Conservation (phyloP, 73 alveolate genomes). For the Tetrahymena malaccensis region DNA sequence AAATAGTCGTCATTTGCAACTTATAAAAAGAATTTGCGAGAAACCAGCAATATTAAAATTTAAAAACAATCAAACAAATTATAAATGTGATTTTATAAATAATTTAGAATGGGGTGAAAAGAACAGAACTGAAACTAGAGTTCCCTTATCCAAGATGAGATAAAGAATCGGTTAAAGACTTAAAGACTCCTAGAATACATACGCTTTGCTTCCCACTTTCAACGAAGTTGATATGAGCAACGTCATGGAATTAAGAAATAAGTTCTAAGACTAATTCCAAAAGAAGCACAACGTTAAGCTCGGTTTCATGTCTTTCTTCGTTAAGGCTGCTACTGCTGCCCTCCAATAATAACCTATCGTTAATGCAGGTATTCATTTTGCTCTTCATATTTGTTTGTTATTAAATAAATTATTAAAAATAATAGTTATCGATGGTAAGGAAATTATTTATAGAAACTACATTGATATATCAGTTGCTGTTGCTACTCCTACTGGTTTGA, state of each 20-base stretch:
- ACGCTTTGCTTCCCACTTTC: conserved; percentile 79
- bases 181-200: conserved; percentile 80
- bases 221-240: conserved; percentile 80
- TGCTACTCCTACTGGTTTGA: conserved; percentile 89
- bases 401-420: background rate
- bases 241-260: conserved; percentile 75
- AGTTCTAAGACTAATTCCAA: conserved; percentile 60
- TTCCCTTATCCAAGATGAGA: conserved; percentile 82
- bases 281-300: conserved; percentile 83
- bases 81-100: background rate
- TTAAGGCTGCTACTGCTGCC: conserved; percentile 59
- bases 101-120: background rate
- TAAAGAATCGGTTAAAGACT: conserved; percentile 69
- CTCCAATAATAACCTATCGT: conserved; percentile 67
- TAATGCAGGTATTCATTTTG: background rate
- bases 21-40: background rate
- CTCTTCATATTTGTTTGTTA: background rate
- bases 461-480: conserved; percentile 85
- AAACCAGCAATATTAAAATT: background rate
- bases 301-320: conserved; percentile 83
- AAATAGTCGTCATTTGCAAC: background rate
- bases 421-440: conserved; percentile 79
- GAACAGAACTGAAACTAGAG: conserved; percentile 71
- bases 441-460: conserved; percentile 78
- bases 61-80: background rate